A percentile compares a stretch with the other conserved stretches of the same genome.
Evolutionary conservation across 495 filamentous ascomycete species (phyloP).

Genomic region (Podospora pseudopauciseta): DNA sequence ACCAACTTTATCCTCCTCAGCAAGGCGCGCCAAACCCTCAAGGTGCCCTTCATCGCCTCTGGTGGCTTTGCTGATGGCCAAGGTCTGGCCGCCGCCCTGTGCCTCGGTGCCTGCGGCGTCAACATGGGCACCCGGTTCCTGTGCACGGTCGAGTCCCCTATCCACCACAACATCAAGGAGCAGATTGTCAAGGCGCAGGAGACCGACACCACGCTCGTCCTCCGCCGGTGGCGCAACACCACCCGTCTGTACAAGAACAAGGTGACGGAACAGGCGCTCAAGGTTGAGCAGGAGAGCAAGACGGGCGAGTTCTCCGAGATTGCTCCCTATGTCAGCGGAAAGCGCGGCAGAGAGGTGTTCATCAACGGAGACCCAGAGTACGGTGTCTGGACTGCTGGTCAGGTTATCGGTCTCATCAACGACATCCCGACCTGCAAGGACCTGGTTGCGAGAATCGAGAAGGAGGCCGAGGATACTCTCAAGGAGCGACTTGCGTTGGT

Average conservation of each 20-base stretch:
- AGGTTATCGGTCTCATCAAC: conserved; percentile 63
- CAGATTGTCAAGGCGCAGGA: conserved; percentile 85
- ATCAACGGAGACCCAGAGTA: conserved; percentile 85
- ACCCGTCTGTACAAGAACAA: conserved; percentile 85
- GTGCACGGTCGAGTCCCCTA: conserved; percentile 87
- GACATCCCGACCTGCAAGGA: conserved; percentile 60
- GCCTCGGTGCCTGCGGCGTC: conserved; percentile 87
- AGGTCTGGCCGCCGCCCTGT: conserved; percentile 87
- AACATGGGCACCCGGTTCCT: conserved; percentile 97
- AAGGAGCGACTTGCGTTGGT: conserved; percentile 39
- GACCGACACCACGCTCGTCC: conserved; percentile 82
- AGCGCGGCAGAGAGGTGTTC: conserved; percentile 89
- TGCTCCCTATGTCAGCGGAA: conserved; percentile 83
- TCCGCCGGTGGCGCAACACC: conserved; percentile 92
- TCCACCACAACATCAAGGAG: conserved; percentile 90
- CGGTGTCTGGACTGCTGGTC: conserved; percentile 70
- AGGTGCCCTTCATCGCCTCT: conserved; percentile 88
- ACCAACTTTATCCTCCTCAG: conserved; percentile 94
- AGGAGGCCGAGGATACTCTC: conserved; percentile 56
- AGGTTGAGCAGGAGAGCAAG: conserved; percentile 78
- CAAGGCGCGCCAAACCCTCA: conserved; percentile 78
- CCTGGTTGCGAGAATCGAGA: conserved; percentile 56
- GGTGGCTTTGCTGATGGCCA: conserved; percentile 95
- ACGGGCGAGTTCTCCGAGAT: conserved; percentile 91
- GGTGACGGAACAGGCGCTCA: conserved; percentile 72